These are phyloP conservation scores for Penicillium lividum DNA, from an alignment of 495 filamentous ascomycete genomes.

Conservation along the genomic window DNA sequence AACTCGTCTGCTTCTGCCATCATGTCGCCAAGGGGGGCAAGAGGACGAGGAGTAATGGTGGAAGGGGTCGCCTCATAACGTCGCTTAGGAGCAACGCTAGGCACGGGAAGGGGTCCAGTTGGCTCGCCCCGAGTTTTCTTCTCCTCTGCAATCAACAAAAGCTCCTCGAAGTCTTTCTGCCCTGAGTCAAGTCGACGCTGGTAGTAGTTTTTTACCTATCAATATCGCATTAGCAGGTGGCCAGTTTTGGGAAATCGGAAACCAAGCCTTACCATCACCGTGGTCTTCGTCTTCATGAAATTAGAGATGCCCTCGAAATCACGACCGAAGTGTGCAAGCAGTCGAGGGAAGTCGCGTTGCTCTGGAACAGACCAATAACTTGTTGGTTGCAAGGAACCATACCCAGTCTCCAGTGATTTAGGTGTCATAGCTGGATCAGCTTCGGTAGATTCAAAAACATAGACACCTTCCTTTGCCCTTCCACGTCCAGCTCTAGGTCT, in stretches of 20 bases:
- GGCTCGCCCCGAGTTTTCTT: conserved; percentile 71
- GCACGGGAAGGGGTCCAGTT: conserved; percentile 63
- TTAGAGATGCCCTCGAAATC: conserved; percentile 83
- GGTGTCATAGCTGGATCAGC: conserved; percentile 33
- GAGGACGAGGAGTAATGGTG: conserved; percentile 57
- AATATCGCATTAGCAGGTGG: conserved; percentile 30
- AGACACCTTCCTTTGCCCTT: conserved; percentile 39
- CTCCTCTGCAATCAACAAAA: conserved; percentile 68
- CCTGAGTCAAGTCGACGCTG: conserved; percentile 72
- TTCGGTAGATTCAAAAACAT: conserved; percentile 46
- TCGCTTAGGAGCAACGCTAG: conserved; percentile 59
- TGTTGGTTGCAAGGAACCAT: conserved; percentile 65
- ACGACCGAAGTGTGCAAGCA: conserved; percentile 81
- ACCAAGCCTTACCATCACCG: conserved; percentile 73
- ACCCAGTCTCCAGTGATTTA: conserved; percentile 35
- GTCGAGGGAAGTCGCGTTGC: conserved; percentile 73
- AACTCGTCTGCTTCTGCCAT: conserved; percentile 55
- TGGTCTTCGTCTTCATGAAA: conserved; percentile 89
- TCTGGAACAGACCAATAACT: conserved; percentile 99
- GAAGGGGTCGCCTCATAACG: conserved; percentile 57
- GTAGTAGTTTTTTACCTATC: conserved; percentile 90
- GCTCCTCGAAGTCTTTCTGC: conserved; percentile 66
- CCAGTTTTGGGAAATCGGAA: not conserved
- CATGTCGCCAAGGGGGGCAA: conserved; percentile 60
- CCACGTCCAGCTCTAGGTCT: conserved; percentile 33